Conservation (phyloP, 2,329 filamentous ascomycete species). For the Neonectria ditissima region DNA sequence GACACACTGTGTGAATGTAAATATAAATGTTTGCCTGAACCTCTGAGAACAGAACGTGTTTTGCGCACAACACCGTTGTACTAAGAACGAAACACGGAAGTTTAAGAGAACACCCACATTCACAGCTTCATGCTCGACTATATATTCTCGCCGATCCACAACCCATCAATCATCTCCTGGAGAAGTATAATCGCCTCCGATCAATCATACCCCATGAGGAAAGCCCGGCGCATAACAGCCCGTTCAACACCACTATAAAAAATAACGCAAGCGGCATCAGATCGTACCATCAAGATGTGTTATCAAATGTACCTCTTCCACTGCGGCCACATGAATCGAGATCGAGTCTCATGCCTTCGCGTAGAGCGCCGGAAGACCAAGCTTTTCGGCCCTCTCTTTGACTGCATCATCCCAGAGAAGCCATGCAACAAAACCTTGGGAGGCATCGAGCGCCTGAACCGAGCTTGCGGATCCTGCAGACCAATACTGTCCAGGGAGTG, state of each 20-base stretch:
- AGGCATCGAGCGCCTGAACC: neutral
- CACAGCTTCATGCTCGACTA: neutral
- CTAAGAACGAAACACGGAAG: neutral
- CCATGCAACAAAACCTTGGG: conserved; percentile 8
- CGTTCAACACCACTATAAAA: neutral
- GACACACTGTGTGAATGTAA: too few relatives aligned
- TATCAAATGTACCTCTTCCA: conserved; percentile 34
- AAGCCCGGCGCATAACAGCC: neutral
- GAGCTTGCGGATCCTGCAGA: conserved; percentile 23
- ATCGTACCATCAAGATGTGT: conserved; percentile 34
- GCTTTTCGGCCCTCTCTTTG: conserved; percentile 15
- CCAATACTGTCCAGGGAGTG: neutral
- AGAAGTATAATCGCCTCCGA: neutral
- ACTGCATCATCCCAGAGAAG: conserved; percentile 10
- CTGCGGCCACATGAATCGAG: conserved; percentile 38
- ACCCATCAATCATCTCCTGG: neutral
- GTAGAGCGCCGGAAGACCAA: conserved; percentile 5
- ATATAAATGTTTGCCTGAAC: neutral
- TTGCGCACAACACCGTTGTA: neutral
- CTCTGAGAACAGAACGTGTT: neutral
- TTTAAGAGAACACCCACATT: neutral
- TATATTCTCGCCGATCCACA: neutral
- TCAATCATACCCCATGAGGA: neutral
- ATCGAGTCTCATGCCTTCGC: conserved; percentile 20
- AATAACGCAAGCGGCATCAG: neutral